phyloP scores from a whole-genome alignment of 2,329 filamentous ascomycete genomes.

The Trichocomaceae sp. region DNA sequence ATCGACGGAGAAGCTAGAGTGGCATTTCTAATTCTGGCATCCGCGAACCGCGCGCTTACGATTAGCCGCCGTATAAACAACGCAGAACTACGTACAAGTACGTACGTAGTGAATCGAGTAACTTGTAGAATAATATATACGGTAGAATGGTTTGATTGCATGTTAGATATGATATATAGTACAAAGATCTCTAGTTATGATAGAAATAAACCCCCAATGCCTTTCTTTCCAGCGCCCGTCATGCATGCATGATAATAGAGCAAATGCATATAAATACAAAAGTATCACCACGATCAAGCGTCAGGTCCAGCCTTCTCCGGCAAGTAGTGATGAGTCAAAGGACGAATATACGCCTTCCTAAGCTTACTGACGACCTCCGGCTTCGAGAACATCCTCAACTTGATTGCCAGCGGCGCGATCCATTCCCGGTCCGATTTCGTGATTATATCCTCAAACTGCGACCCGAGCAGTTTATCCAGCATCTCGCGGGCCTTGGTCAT shows the following conservation, averaged over 20 bases:
- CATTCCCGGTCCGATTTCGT: slow-evolving; percentile 20
- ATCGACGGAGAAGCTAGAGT: slow-evolving; percentile 40
- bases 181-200: background rate
- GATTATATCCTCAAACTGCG: slow-evolving; percentile 18
- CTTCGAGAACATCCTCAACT: slow-evolving; percentile 27
- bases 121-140: too few relatives aligned
- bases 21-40: slow-evolving; percentile 22
- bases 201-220: background rate
- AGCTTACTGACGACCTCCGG: slow-evolving; percentile 16
- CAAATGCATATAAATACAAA: background rate
- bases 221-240: background rate
- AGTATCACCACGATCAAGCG: background rate
- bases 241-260: background rate
- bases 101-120: too few relatives aligned
- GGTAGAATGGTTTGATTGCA: background rate
- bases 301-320: background rate
- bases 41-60: slow-evolving; percentile 6
- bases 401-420: slow-evolving; percentile 21
- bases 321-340: slow-evolving; percentile 18
- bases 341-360: slow-evolving; percentile 18
- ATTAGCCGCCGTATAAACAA: background rate
- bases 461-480: slow-evolving; percentile 30
- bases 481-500: slow-evolving; percentile 26
- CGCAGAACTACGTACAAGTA: too few relatives aligned
- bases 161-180: background rate